Percentiles rank a stretch among this genome's conserved stretches.
These are phyloP conservation scores for Blastomyces gilchristii DNA, from an alignment of 2,329 filamentous ascomycete species.

Conservation along the genomic window DNA sequence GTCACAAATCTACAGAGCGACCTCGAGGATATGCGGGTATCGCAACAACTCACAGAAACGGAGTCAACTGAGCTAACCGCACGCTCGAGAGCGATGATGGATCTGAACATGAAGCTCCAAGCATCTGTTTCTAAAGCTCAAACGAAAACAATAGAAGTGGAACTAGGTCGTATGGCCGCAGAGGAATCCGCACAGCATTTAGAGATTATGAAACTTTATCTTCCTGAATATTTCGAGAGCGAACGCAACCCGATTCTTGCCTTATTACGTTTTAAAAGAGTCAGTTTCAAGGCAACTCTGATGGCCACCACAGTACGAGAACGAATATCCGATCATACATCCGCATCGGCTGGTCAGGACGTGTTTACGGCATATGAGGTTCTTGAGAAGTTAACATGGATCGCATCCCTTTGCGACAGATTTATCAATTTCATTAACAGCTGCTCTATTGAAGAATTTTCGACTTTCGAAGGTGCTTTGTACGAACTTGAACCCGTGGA, in stretches of 20 bases:
- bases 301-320: constrained; percentile 71
- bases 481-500: constrained; percentile 90
- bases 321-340: constrained; percentile 57
- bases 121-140: constrained; percentile 83
- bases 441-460: constrained; percentile 69
- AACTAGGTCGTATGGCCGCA: constrained; percentile 75
- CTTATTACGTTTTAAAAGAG: constrained; percentile 73
- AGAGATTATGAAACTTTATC: constrained; percentile 75
- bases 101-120: constrained; percentile 89
- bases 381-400: constrained; percentile 75
- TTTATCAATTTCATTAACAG: constrained; percentile 71
- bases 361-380: constrained; percentile 70
- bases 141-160: constrained; percentile 86
- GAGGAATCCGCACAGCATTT: constrained; percentile 83
- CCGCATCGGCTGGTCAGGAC: constrained; percentile 60
- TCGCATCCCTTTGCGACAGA: constrained; percentile 70
- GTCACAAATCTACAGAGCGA: constrained; percentile 77
- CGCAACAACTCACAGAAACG: constrained; percentile 81
- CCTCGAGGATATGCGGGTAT: constrained; percentile 83
- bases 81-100: constrained; percentile 88
- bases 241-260: constrained; percentile 83
- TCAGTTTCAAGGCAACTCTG: constrained; percentile 78
- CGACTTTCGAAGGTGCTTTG: constrained; percentile 64
- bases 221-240: constrained; percentile 70
- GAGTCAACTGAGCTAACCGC: constrained; percentile 84